Evolutionary conservation across 2,329 filamentous ascomycete genomes (phyloP), one percentile per base, ranked within the genome.

Genomic region (Pochonia chlamydosporia): DNA sequence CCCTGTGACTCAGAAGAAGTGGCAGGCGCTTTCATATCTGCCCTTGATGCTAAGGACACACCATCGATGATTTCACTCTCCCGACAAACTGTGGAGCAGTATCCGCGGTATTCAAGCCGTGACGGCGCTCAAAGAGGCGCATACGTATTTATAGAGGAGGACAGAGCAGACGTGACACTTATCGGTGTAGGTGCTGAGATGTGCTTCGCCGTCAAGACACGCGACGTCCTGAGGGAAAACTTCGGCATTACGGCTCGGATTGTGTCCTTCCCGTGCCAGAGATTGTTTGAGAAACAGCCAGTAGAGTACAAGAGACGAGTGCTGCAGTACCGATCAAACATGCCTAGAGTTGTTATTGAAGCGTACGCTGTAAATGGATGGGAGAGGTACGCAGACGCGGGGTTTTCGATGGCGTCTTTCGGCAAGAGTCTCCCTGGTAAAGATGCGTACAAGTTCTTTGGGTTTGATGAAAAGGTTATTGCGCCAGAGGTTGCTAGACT

Each of bases 361-460:
- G 75, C 79, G 1, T 82, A 79, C 56, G 70, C 74, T 2, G 67
- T 72, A 1, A 75, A 76, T 49, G 76, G 78, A 1, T 82, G 79
- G 78, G 79, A 82, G 62, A 61, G 78, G 18, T 82, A 81, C 54
- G 78, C 78, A 0, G 73, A 81, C 58, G 79, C 78, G 1, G 76
- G 73, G 1, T 69, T 69, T 49, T 74, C 68, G 41, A 74, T 82
- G 70, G 67, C 68, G 39, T 64, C 66, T 0, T 82, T 81, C 52
- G 78, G 78, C 1, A 75, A 82, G 56, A 75, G 70, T 14, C 57
- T 82, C 39, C 78, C 78, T 0, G 74, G 76, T 0, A 71, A 73
- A 51, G 69, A 70, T 10, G 75, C 74, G 2, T 81, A 81, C 56
- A 70, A 73, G 53, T 73, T 73, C 46, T 81, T 81, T 56, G 75